A percentile compares a stretch with the other conserved stretches of the same genome.
Evolutionary conservation across 257 asterid genomes (phyloP).

Genomic region (Eucommia ulmoides): DNA sequence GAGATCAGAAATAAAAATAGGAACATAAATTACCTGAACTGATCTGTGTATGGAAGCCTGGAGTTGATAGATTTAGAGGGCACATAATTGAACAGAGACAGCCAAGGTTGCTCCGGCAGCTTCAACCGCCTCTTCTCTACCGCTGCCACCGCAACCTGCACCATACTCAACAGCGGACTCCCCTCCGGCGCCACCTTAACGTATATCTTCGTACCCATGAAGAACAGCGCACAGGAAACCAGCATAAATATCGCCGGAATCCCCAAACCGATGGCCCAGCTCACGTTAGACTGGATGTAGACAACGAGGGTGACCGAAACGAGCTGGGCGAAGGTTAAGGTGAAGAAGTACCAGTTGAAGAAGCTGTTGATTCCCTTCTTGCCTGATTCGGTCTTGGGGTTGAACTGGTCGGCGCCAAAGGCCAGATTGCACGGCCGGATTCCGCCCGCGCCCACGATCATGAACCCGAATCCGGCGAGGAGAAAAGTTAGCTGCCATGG

Average conservation of each 20-base stretch:
- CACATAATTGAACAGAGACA: conserved; percentile 11
- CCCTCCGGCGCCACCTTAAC: conserved; percentile 16
- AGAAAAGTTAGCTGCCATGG: conserved; percentile 17
- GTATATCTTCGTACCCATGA: conserved; percentile 17
- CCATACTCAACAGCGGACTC: conserved; percentile 20
- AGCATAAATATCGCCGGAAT: conserved; percentile 18
- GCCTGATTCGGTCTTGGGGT: conserved; percentile 20
- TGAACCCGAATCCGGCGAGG: conserved; percentile 9
- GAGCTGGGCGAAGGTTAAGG: conserved; percentile 18
- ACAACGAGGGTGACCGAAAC: conserved; percentile 16
- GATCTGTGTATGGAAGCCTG: conserved; percentile 15
- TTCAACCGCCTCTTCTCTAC: conserved; percentile 13
- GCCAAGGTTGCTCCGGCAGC: conserved; percentile 9
- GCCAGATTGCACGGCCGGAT: conserved; percentile 24
- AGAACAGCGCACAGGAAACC: conserved; percentile 15
- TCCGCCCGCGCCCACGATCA: conserved; percentile 17
- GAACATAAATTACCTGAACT: conserved; percentile 12
- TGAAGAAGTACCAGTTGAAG: conserved; percentile 28
- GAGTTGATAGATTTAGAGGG: conserved; percentile 9
- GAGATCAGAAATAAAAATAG: too few relatives aligned
- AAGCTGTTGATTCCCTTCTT: conserved; percentile 20
- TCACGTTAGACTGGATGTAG: conserved; percentile 14
- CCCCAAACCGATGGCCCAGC: conserved; percentile 18
- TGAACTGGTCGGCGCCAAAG: conserved; percentile 24
- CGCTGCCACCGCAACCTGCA: conserved; percentile 18